A percentile compares a stretch with the other conserved stretches of the same genome.
These are phyloP conservation scores for Liriodendron chinense DNA, from an alignment of 164 flowering plant genomes.

Conservation along the genomic window DNA sequence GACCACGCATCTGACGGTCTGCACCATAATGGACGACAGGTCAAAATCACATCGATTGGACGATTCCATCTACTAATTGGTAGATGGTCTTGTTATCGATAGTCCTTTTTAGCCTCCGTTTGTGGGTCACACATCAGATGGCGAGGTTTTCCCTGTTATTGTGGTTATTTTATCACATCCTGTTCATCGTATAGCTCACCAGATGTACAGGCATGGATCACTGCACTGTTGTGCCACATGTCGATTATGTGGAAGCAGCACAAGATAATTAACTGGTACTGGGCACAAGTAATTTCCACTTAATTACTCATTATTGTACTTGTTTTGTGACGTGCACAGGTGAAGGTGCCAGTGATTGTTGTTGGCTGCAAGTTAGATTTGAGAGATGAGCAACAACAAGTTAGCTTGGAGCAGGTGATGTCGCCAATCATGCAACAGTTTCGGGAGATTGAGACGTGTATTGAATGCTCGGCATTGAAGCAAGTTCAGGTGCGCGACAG, in stretches of 20 bases:
- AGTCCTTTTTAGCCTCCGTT: background rate
- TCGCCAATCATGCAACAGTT: conserved; percentile 95
- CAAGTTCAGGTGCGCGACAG: conserved; percentile 67
- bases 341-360: conserved; percentile 58
- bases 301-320: background rate
- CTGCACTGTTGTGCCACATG: background rate
- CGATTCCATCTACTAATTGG: background rate
- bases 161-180: background rate
- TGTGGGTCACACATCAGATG: background rate
- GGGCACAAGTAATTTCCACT: background rate
- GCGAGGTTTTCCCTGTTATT: background rate
- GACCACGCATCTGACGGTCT: background rate
- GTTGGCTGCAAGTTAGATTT: conserved; percentile 87
- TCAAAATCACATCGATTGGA: background rate
- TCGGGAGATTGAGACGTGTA: conserved; percentile 98
- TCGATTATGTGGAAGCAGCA: background rate
- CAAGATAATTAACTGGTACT: background rate
- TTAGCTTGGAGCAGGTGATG: conserved; percentile 82
- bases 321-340: conserved; percentile 31
- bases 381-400: conserved; percentile 74
- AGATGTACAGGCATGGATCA: background rate
- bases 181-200: background rate
- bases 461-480: conserved; percentile 81
- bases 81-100: background rate
- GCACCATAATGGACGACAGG: background rate